These are phyloP conservation scores for Tremellales sp. DNA, from an alignment of 1,284 basidiomycete species.

Conservation along the genomic window DNA sequence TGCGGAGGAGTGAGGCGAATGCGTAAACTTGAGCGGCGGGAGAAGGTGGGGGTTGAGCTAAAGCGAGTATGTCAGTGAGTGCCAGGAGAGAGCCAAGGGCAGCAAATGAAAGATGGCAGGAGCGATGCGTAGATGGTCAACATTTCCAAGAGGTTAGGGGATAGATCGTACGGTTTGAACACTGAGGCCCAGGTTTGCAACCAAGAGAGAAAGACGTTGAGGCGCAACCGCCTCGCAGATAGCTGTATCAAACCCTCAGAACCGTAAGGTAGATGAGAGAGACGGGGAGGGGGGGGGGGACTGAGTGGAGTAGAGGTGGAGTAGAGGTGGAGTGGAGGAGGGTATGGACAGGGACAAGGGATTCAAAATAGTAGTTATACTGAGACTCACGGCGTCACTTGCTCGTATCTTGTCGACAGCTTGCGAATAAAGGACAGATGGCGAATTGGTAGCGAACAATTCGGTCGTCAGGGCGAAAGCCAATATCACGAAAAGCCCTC, in stretches of 20 bases:
- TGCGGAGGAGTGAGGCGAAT: constrained; percentile 39
- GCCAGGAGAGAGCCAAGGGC: background rate
- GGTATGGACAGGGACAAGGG: background rate
- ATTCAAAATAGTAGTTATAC: background rate
- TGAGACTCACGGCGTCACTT: constrained; percentile 62
- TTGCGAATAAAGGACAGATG: constrained; percentile 79
- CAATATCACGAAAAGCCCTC: constrained; percentile 71
- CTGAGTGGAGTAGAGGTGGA: background rate
- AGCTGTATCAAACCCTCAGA: no score
- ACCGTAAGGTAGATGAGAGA: background rate
- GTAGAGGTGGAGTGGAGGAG: background rate
- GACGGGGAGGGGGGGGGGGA: background rate
- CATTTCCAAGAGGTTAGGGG: no score
- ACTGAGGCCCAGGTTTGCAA: no score
- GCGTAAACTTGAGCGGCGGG: constrained; percentile 46
- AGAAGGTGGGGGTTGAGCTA: constrained; percentile 46
- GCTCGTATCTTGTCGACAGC: constrained; percentile 77
- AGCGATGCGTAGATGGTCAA: no score
- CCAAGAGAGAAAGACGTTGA: no score
- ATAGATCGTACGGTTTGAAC: no score
- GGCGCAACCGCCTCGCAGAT: no score
- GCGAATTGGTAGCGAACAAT: constrained; percentile 87
- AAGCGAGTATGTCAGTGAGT: background rate
- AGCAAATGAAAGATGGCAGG: no score
- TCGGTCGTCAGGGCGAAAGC: constrained; percentile 83